Evolutionary conservation across 164 flowering plant genomes (phyloP), one percentile per base, ranked within the genome.

Genomic region (Macadamia integrifolia): DNA sequence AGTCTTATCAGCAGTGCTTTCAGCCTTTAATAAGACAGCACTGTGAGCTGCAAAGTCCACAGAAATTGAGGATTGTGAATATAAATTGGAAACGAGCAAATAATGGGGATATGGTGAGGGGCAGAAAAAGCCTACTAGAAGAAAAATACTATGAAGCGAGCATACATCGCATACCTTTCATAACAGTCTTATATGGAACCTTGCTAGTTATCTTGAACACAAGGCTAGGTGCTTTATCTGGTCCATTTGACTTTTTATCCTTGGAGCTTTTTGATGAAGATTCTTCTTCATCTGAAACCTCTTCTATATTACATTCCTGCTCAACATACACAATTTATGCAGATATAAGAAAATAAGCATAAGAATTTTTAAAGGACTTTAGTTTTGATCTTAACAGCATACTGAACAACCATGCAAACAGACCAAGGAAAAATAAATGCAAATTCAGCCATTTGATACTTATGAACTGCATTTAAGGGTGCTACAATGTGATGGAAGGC

Each of bases 251-350:
- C 77, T 94, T 94, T 68, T 92, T 92, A 67, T 90, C 98, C 79
- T 92, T 94, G 14, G 97, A 92, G 78, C 89, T 88, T 70, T 95
- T 95, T 61, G 84, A 59, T 15, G 92, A 82, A 65, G 93, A 77
- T 52, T 85, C 97, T 66, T 90, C 98, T 18, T 91, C 99, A 59
- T 92, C 99, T 10, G 84, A 35, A 69, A 78, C 70, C 66, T 95
- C 99, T 71, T 92, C 99, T 70, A 95, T 67, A 68, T 75, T 80
- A 75, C 99, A 95, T 69, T 95, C 99, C 99, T 95, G 83, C 59
- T 72, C 12, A 59, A 46, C 50, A 46, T 46, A 46, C 7, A 1
- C 50, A 46, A 48, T 32, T 23, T 58, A 49, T 53, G 40, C 12
- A 32, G 12, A 66, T 6, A 66, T 6, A 35, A 31, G 8, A 46